Percentiles rank a stretch among this genome's conserved stretches.
Conservation (phyloP, 352 stramenopile genomes). For the Pythium rishiriense region DNA sequence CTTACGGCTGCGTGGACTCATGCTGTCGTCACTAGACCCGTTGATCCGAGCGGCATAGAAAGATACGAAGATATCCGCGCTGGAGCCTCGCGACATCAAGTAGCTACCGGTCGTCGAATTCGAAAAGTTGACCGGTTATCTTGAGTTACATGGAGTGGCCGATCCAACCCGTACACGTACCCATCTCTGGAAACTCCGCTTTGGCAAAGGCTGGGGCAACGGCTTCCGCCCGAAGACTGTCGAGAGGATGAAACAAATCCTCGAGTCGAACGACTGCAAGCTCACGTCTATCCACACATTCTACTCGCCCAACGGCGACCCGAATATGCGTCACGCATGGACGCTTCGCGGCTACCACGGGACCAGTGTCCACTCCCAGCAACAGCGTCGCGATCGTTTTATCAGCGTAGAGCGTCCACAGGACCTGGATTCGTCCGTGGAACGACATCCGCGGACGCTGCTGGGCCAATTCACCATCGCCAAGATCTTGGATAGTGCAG, state of each 20-base stretch:
- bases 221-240: constrained; percentile 1
- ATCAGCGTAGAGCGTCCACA: constrained; percentile 1
- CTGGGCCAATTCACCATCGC: background rate
- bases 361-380: background rate
- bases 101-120: constrained; percentile 2
- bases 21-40: background rate
- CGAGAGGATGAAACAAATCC: constrained; percentile 3
- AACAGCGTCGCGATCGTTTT: background rate
- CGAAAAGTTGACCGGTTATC: constrained; percentile 4
- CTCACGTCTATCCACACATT: constrained; percentile 4
- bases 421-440: background rate
- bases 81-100: constrained; percentile 12
- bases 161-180: constrained; percentile 12
- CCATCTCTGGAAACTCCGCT: constrained; percentile 2
- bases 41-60: background rate
- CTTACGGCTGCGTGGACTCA: background rate
- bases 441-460: background rate
- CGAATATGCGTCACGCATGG: background rate
- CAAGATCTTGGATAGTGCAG: constrained; percentile 4
- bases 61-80: background rate
- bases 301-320: background rate
- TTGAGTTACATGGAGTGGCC: background rate
- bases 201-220: constrained; percentile 13
- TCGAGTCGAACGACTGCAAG: background rate
- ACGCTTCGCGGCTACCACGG: background rate